Percentiles rank a stretch among this genome's conserved stretches.
phyloP scores from a whole-genome alignment of 495 filamentous ascomycete species.

The Cercophora samala region DNA sequence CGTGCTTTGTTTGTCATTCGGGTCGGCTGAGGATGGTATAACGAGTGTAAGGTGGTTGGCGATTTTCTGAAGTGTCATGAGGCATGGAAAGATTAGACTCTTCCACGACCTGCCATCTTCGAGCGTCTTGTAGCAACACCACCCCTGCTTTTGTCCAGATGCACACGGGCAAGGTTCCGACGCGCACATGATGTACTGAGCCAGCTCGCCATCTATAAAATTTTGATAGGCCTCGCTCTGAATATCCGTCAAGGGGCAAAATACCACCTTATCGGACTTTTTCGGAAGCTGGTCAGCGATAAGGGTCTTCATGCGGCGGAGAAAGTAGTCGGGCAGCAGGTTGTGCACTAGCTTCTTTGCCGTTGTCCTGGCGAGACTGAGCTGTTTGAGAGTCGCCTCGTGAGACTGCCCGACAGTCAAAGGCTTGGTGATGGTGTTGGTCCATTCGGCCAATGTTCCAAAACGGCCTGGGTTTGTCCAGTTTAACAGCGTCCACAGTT shows the following conservation, averaged over 20 bases:
- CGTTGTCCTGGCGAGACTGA: slow-evolving; percentile 75
- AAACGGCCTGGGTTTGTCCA: slow-evolving; percentile 93
- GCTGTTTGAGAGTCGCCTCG: slow-evolving; percentile 80
- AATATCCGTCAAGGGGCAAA: slow-evolving; percentile 82
- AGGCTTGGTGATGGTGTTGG: slow-evolving; percentile 68
- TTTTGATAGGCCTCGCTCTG: slow-evolving; percentile 85
- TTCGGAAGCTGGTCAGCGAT: slow-evolving; percentile 95
- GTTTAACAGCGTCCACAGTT: slow-evolving; percentile 93
- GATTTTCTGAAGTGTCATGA: slow-evolving; percentile 77
- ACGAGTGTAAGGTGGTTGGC: slow-evolving; percentile 90
- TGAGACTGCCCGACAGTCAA: slow-evolving; percentile 83
- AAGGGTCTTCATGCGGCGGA: slow-evolving; percentile 87
- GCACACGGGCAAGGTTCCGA: slow-evolving; percentile 68
- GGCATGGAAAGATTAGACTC: slow-evolving; percentile 78
- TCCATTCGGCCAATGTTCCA: slow-evolving; percentile 77
- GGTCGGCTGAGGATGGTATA: slow-evolving; percentile 67
- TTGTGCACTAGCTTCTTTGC: slow-evolving; percentile 84
- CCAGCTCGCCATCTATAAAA: slow-evolving; percentile 66
- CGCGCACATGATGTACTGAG: slow-evolving; percentile 64
- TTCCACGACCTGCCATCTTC: slow-evolving; percentile 66
- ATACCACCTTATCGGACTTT: slow-evolving; percentile 91
- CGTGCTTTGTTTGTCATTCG: slow-evolving; percentile 72
- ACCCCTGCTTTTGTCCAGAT: slow-evolving; percentile 68
- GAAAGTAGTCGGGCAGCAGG: slow-evolving; percentile 86
- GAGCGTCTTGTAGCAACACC: slow-evolving; percentile 69